Conservation (phyloP, 257 asterid genomes). For the Nicotiana obtusifolia region DNA sequence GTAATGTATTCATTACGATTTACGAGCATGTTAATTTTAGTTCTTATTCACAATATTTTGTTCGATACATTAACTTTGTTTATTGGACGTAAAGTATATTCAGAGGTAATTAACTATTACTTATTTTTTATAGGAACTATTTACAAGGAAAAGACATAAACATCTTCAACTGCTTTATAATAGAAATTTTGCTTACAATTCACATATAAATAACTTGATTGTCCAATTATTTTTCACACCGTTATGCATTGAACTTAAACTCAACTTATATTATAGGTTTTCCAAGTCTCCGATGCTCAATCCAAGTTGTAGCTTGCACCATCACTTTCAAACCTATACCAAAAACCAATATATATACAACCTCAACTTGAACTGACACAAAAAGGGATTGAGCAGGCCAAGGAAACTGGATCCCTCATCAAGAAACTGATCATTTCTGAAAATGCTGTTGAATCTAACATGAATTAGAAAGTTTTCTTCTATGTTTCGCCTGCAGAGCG, state of each 20-base stretch:
- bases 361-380: conserved; percentile 2
- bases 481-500: conserved; percentile 45
- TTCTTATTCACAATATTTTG: neutral
- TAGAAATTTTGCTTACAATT: too few species aligned
- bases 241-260: too few species aligned
- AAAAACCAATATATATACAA: neutral
- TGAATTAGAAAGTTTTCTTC: conserved; percentile 26
- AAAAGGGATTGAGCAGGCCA: conserved; percentile 21
- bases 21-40: neutral
- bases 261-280: too few species aligned
- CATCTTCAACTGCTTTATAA: too few species aligned
- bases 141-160: too few species aligned
- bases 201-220: too few species aligned
- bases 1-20: neutral
- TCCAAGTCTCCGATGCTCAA: neutral
- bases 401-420: conserved; percentile 15
- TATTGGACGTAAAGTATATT: neutral
- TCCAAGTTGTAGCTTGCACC: neutral
- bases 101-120: too few species aligned
- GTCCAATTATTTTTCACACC: too few species aligned
- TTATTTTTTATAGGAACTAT: too few species aligned
- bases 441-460: neutral
- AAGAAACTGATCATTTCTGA: conserved; percentile 11
- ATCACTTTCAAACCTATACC: neutral
- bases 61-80: neutral